Base-by-base conservation (phyloP, 164 flowering plant species). In the Aristolochia californica region DNA sequence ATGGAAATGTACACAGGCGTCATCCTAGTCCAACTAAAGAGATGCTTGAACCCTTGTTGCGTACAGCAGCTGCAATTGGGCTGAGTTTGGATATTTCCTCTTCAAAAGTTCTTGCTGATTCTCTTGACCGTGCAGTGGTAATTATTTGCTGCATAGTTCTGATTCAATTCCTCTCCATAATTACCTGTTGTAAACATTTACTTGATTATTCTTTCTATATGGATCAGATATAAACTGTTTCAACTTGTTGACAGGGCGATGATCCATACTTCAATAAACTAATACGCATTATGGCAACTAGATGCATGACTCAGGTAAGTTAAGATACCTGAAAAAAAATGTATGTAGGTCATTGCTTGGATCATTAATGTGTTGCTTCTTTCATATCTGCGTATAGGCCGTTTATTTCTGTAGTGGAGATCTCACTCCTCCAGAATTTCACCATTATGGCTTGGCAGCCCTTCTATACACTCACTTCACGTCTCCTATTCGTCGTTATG, bases 391-490 rank as follows among this genome's bases (percentile, higher is more conserved):
- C 25, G 28, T 66, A 60, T 66, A 93, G 99, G 99, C 99, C 22
- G 99, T 93, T 21, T 93, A 93, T 68, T 93, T 93, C 78, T 87
- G 93, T 72, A 93, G 99, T 70, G 99, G 99, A 51, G 99, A 93
- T 71, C 87, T 93, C 51, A 89, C 72, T 56, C 88, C 85, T 64
- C 88, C 95, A 61, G 99, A 93, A 69, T 93, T 73, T 66, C 75
- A 48, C 67, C 99, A 93, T 75, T 93, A 89, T 71, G 99, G 99
- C 58, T 93, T 93, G 66, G 97, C 97, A 50, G 74, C 99, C 13
- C 87, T 85, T 45, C 66, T 93, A 13, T 93, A 93, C 70, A 93
- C 99, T 34, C 99, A 93, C 70, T 93, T 93, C 79, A 93, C 99
- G 22, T 93, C 99, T 60, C 99, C 99, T 23, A 93, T 93, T 27